Conservation (phyloP, 306 rosid genomes). For the Cicer cuneatum region DNA sequence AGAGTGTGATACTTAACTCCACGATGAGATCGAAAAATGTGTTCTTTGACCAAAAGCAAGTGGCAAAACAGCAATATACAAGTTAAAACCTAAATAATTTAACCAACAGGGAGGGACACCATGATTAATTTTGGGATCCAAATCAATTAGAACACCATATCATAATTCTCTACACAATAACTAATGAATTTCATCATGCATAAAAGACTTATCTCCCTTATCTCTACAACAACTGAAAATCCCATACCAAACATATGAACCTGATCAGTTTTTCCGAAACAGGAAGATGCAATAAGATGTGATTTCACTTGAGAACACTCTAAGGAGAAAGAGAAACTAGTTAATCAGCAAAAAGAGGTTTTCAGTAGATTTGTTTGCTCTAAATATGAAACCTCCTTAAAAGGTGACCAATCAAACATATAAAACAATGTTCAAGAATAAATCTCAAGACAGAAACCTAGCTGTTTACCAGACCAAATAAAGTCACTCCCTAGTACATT, state of each 20-base stretch:
- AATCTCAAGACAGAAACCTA: slow-evolving; percentile 1
- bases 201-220: slow-evolving; percentile 17
- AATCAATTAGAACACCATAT: not conserved
- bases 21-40: not conserved
- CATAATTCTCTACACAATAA: slow-evolving; percentile 1
- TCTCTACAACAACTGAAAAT: slow-evolving; percentile 28
- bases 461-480: slow-evolving; percentile 4
- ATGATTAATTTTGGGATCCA: slow-evolving; percentile 26
- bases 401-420: not conserved
- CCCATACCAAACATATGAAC: slow-evolving; percentile 7
- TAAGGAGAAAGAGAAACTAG: not conserved
- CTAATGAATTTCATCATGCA: slow-evolving; percentile 15
- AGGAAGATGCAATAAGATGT: not conserved
- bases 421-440: slow-evolving; percentile 8
- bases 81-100: not conserved
- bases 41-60: not conserved
- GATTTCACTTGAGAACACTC: slow-evolving; percentile 6
- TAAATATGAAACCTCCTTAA: slow-evolving; percentile 12
- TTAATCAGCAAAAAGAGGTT: slow-evolving; percentile 13
- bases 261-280: not conserved
- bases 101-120: not conserved
- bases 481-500: slow-evolving; percentile 5
- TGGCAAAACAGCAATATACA: not conserved
- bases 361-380: slow-evolving; percentile 3
- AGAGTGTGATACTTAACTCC: not conserved